These are phyloP conservation scores for Ustilago loliicola DNA, from an alignment of 1,284 basidiomycete genomes.

Conservation along the genomic window DNA sequence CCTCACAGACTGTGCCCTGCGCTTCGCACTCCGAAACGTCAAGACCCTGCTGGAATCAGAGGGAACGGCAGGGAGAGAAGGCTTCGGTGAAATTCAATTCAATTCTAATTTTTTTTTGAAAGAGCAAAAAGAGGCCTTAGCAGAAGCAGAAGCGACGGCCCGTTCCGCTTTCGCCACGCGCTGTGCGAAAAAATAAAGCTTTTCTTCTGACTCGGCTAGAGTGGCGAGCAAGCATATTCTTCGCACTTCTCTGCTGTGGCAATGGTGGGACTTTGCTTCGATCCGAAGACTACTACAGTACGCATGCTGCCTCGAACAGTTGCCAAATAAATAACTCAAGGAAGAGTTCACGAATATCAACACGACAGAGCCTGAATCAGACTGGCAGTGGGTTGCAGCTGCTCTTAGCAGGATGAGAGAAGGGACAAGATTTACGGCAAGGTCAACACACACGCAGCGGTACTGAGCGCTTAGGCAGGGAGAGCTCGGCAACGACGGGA, in stretches of 20 bases:
- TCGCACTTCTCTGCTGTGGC: neutral
- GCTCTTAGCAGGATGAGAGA: neutral
- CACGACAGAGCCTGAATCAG: no score
- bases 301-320: no score
- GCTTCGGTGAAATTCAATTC: neutral
- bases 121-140: no score
- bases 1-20: neutral
- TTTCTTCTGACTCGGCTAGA: neutral
- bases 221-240: constrained; percentile 1
- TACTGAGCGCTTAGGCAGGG: neutral
- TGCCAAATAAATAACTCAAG: no score
- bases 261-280: neutral
- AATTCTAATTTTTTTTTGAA: neutral
- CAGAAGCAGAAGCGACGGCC: no score
- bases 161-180: neutral
- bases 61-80: neutral
- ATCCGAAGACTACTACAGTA: no score
- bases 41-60: neutral
- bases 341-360: no score
- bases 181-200: neutral
- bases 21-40: neutral
- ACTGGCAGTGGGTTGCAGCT: no score
- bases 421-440: neutral
- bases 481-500: neutral
- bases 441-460: neutral